phyloP scores from a whole-genome alignment of 2,329 filamentous ascomycete genomes.

The Mollisiaceae sp. region DNA sequence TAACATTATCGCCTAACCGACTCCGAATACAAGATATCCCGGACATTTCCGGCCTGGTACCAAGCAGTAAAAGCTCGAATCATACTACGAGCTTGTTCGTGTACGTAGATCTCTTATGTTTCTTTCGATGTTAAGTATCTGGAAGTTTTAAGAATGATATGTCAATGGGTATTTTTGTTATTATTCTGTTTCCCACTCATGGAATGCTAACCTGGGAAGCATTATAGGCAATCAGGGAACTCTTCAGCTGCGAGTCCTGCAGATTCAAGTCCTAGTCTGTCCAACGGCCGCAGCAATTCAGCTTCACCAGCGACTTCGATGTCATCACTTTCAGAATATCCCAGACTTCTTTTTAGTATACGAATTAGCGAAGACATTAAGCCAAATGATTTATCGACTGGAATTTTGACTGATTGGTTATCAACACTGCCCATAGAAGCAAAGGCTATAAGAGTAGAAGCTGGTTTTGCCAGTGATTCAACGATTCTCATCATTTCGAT shows the following conservation, averaged over 20 bases:
- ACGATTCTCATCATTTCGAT: constrained; percentile 14
- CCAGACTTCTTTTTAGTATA: background rate
- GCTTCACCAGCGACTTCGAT: background rate
- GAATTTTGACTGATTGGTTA: constrained; percentile 6
- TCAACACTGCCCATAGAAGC: background rate
- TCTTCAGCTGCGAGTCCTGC: background rate
- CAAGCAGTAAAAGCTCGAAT: background rate
- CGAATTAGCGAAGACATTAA: background rate
- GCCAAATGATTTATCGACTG: background rate
- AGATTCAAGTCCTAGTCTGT: background rate
- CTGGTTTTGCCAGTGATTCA: constrained; percentile 20
- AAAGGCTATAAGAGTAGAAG: constrained; percentile 4
- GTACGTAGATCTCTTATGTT: background rate
- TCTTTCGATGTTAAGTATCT: background rate
- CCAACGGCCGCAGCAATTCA: background rate
- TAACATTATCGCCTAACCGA: background rate
- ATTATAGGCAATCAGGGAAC: background rate
- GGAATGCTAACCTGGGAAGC: background rate
- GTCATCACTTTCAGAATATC: constrained; percentile 8
- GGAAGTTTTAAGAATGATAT: background rate
- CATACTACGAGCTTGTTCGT: background rate
- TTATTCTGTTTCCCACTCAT: background rate
- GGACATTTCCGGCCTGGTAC: background rate
- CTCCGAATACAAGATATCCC: background rate
- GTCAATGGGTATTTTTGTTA: background rate